Evolutionary conservation across 768 basidiomycete species (phyloP).

Genomic region (Lentinula aciculospora): DNA sequence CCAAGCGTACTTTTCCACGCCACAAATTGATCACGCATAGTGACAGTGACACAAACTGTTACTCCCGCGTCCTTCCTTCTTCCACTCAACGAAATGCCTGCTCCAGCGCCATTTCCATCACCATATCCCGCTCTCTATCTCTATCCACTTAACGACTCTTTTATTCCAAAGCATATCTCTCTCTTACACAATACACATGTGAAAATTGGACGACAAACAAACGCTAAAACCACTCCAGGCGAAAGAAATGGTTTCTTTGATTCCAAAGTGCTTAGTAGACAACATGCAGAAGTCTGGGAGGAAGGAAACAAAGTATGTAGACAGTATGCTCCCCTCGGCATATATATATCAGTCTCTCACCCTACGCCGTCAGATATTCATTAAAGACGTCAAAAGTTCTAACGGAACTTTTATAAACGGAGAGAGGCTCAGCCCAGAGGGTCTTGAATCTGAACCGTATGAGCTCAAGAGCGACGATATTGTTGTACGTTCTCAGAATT

Average conservation of each 20-base stretch:
- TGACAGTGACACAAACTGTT: background rate
- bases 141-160: slow-evolving; percentile 92
- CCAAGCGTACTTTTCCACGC: background rate
- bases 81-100: slow-evolving; percentile 7
- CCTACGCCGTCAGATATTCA: slow-evolving; percentile 72
- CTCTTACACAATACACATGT: slow-evolving; percentile 62
- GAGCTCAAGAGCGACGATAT: slow-evolving; percentile 95
- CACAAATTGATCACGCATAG: background rate
- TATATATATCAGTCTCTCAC: background rate
- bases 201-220: slow-evolving; percentile 95
- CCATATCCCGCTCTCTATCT: slow-evolving; percentile 52
- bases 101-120: slow-evolving; percentile 11
- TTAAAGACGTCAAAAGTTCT: slow-evolving; percentile 97
- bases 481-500: slow-evolving; percentile 61
- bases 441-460: slow-evolving; percentile 86
- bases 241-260: slow-evolving; percentile 97
- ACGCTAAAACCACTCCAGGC: slow-evolving; percentile 87
- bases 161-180: slow-evolving; percentile 91
- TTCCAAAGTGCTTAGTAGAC: slow-evolving; percentile 86
- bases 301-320: slow-evolving; percentile 69
- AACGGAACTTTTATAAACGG: slow-evolving; percentile 99
- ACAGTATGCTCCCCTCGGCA: background rate
- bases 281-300: slow-evolving; percentile 99
- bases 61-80: background rate
- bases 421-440: slow-evolving; percentile 85